Evolutionary conservation across 1,139 yeast species (phyloP).

Genomic region (Protomyces inundatus): DNA sequence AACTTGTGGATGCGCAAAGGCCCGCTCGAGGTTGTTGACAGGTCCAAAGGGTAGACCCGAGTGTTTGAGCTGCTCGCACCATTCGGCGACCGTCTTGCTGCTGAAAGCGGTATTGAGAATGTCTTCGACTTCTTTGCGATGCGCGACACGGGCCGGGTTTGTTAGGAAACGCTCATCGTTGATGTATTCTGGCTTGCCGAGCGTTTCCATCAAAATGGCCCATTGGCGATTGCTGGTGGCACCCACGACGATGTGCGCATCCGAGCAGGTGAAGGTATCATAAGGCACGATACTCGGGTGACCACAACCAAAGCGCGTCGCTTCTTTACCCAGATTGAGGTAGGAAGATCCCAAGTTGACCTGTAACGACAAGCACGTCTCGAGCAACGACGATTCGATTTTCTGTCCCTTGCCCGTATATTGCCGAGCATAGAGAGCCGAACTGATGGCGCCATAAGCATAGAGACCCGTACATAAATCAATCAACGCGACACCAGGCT

Average conservation of each 20-base stretch:
- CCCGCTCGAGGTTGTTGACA: constrained; percentile 42
- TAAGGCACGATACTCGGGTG: constrained; percentile 46
- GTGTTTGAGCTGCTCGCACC: constrained; percentile 40
- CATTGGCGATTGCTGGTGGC: constrained; percentile 44
- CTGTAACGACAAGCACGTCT: constrained; percentile 37
- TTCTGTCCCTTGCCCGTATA: constrained; percentile 40
- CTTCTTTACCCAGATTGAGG: constrained; percentile 16
- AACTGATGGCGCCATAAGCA: constrained; percentile 42
- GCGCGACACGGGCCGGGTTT: constrained; percentile 41
- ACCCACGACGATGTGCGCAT: constrained; percentile 44
- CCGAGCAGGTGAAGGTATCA: constrained; percentile 42
- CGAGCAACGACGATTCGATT: constrained; percentile 42
- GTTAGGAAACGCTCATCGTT: constrained; percentile 38
- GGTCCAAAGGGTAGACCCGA: constrained; percentile 44
- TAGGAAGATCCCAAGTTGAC: constrained; percentile 34
- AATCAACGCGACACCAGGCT: constrained; percentile 46
- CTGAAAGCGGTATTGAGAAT: constrained; percentile 3
- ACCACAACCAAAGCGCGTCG: constrained; percentile 44
- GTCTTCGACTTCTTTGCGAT: constrained; percentile 37
- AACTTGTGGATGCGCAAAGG: constrained; percentile 41
- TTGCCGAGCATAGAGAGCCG: constrained; percentile 40
- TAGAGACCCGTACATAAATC: constrained; percentile 45
- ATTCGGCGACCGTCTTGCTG: constrained; percentile 36
- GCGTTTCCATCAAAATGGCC: constrained; percentile 39
- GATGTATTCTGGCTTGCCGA: constrained; percentile 42